Evolutionary conservation across 352 stramenopile species (phyloP).

Genomic region (Blastocystis sp.): DNA sequence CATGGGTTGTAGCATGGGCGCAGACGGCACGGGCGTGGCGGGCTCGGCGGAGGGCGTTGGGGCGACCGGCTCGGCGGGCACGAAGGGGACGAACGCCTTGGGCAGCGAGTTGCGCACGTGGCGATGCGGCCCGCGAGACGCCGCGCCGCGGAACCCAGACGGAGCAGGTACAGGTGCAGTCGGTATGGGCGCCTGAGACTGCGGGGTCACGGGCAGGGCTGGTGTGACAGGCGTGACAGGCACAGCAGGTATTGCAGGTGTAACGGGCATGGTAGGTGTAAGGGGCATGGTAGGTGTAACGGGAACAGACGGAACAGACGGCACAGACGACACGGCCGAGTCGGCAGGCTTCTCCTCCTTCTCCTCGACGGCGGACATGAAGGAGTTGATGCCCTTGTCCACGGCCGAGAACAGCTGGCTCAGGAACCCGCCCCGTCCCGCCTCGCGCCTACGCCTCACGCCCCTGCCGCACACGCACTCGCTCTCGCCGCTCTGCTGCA

Average conservation of each 20-base stretch:
- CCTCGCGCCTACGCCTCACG: background rate
- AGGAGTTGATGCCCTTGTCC: constrained; percentile 57
- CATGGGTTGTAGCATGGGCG: background rate
- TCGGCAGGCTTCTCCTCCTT: background rate
- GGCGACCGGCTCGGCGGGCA: background rate
- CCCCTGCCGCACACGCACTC: background rate
- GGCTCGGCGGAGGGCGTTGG: background rate
- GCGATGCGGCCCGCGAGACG: background rate
- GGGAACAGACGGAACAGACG: background rate
- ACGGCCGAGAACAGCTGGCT: constrained; percentile 31
- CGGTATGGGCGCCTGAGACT: background rate
- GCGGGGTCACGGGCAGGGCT: background rate
- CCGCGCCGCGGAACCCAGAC: background rate
- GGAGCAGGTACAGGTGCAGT: background rate
- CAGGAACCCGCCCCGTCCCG: background rate
- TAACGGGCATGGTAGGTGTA: background rate
- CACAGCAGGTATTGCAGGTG: background rate
- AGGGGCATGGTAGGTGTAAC: background rate
- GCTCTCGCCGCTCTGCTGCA: background rate
- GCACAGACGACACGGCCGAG: background rate
- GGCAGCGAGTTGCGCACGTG: background rate
- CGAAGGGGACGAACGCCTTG: background rate
- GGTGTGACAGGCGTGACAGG: background rate
- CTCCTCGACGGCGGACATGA: constrained; percentile 35
- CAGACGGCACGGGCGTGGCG: background rate